Evolutionary conservation across 768 basidiomycete species (phyloP), one percentile per base, ranked within the genome.

Genomic region (Sistotremastrum niveocremeum): DNA sequence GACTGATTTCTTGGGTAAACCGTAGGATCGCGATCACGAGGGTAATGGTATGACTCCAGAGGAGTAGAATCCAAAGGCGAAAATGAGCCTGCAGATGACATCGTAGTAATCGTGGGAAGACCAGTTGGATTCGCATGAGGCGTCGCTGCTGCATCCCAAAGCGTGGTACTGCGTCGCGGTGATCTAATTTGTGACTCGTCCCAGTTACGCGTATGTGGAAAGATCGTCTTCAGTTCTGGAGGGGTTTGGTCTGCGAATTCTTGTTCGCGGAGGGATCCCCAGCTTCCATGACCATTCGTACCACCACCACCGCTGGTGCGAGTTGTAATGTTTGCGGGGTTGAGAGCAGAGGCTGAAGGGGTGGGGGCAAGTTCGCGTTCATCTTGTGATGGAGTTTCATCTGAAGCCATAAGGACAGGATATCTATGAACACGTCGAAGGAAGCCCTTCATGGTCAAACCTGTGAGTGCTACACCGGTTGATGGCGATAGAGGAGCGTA

Each of bases 371-470:
- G 41, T 36, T 46, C 47, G 37, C 35, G 38, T 35, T 39, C 9
- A 20, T 32, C 32, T 11, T 20, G 20, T 37, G 50, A 48, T 11
- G 46, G 48, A 44, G 46, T 57, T 48, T 44, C 55, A 34, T 73
- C 68, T 35, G 65, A 60, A 7, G 63, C 63, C 49, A 81, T 63
- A 42, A 86, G 73, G 39, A 93, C 66, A 0, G 94, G 95, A 71
- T 82, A 98, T n/a, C 91, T 79, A 58, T 95, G 88, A 0, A 97
- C 82, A 37, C 95, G 72, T 8, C 89, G 81, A 10, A 99, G 70
- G 60, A 98, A 98, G 0, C 93, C 94, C 80, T 85, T 50, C 20
- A 20, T 20, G 20, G 2, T 12, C 32, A 34, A 3, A 9, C 10
- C 12, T 20, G 37, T 49, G 29, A 45, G 39, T 46, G 37, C 11